Evolutionary conservation across 2,329 filamentous ascomycete species (phyloP).

Genomic region (Plectosphaerella plurivora): DNA sequence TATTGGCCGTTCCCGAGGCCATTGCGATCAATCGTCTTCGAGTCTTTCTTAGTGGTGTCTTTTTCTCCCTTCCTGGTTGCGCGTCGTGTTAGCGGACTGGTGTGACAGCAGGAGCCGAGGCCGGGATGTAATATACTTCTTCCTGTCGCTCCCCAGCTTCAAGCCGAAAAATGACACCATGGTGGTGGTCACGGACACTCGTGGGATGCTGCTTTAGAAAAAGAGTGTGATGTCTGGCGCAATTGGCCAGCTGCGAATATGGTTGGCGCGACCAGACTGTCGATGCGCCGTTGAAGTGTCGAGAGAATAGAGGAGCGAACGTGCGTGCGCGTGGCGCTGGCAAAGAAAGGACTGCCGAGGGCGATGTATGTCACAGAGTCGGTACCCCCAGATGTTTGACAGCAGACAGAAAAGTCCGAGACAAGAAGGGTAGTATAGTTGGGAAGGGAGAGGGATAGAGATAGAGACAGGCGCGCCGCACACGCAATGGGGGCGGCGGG

Average conservation of each 20-base stretch:
- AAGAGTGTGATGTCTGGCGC: background rate
- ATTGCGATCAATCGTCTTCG: constrained; percentile 28
- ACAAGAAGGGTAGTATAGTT: no score
- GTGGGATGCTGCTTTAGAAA: background rate
- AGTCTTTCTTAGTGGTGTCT: constrained; percentile 14
- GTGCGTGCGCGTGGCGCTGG: background rate
- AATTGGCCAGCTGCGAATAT: background rate
- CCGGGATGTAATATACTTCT: constrained; percentile 32
- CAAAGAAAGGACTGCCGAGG: no score
- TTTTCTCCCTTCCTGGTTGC: constrained; percentile 14
- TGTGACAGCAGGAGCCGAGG: background rate
- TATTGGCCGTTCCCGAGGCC: constrained; percentile 27
- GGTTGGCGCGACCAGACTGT: background rate
- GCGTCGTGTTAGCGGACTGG: background rate
- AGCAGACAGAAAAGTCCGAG: no score
- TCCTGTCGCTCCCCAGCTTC: constrained; percentile 51
- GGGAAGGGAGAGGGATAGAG: no score
- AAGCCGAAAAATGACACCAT: constrained; percentile 60
- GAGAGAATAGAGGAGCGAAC: background rate
- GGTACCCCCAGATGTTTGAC: no score
- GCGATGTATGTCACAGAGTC: no score
- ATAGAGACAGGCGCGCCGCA: no score
- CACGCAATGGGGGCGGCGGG: background rate
- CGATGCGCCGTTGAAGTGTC: background rate
- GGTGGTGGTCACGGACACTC: constrained; percentile 5